phyloP scores from a whole-genome alignment of 2,329 filamentous ascomycete species.

The Trichoderma asperellum region DNA sequence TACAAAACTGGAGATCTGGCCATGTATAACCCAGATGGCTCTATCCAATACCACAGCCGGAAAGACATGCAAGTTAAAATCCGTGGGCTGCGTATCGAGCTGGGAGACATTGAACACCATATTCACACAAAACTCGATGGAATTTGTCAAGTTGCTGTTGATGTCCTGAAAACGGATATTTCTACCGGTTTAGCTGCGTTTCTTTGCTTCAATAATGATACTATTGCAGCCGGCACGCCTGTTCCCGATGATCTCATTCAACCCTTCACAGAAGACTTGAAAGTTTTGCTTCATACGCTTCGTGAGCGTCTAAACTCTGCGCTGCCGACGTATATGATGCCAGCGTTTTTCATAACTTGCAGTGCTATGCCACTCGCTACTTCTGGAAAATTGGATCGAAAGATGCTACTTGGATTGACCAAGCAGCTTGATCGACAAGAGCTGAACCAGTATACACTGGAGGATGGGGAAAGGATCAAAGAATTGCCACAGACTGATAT shows the following conservation, averaged over 20 bases:
- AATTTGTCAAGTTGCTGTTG: constrained; percentile 25
- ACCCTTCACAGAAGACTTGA: not conserved
- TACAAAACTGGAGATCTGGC: constrained; percentile 23
- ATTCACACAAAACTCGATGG: constrained; percentile 2
- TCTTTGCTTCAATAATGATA: constrained; percentile 10
- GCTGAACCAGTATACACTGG: constrained; percentile 32
- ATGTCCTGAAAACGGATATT: constrained; percentile 14
- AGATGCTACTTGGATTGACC: constrained; percentile 1
- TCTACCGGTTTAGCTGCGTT: constrained; percentile 15
- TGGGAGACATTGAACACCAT: constrained; percentile 23
- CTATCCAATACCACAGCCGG: constrained; percentile 2
- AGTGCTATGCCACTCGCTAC: constrained; percentile 6
- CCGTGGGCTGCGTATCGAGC: constrained; percentile 13
- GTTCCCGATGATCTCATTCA: not conserved
- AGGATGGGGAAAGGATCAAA: constrained; percentile 31
- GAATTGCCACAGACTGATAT: constrained; percentile 30
- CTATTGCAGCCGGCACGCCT: not conserved
- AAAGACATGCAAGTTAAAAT: constrained; percentile 18
- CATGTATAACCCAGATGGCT: constrained; percentile 11
- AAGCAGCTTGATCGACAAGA: constrained; percentile 11
- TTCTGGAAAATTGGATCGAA: constrained; percentile 29
- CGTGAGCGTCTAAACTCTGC: not conserved
- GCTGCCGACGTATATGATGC: constrained; percentile 25
- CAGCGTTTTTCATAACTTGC: constrained; percentile 13
- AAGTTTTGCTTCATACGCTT: not conserved